A percentile compares a stretch with the other conserved stretches of the same genome.
Conservation (phyloP, 1,284 basidiomycete species). For the Cryptococcus jaspeensis region DNA sequence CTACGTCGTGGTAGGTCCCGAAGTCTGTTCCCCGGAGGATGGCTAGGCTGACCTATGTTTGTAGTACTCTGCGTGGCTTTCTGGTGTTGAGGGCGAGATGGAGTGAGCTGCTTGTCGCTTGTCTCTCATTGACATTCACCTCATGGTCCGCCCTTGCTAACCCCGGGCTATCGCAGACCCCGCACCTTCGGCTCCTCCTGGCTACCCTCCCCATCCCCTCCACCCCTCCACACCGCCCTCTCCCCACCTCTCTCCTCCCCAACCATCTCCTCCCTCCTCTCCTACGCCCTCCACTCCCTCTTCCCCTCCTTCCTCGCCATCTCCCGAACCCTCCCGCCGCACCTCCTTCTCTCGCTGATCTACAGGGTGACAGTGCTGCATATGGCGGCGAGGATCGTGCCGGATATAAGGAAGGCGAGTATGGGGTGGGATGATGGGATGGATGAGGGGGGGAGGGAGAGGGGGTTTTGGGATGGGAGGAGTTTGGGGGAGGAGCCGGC, state of each 20-base stretch:
- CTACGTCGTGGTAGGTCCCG: conserved; percentile 77
- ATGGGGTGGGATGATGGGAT: conserved; percentile 46
- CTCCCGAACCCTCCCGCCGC: conserved; percentile 43
- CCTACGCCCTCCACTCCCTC: conserved; percentile 25
- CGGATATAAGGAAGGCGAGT: conserved; percentile 61
- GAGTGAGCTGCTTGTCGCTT: conserved; percentile 34
- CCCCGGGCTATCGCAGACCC: conserved; percentile 26
- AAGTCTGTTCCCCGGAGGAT: background rate
- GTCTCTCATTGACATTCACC: background rate
- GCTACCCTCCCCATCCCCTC: conserved; percentile 27
- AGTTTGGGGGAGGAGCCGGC: conserved; percentile 47
- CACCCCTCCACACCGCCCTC: conserved; percentile 13
- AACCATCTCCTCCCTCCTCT: conserved; percentile 24
- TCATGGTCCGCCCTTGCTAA: background rate
- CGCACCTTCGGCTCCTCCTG: conserved; percentile 45
- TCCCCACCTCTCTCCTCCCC: conserved; percentile 12
- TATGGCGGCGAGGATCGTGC: conserved; percentile 74
- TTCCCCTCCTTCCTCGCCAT: conserved; percentile 38
- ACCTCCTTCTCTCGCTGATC: conserved; percentile 67
- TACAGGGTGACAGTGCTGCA: conserved; percentile 83
- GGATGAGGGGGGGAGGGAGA: conserved; percentile 16
- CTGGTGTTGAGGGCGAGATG: conserved; percentile 47
- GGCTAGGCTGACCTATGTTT: background rate
- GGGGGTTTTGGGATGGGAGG: conserved; percentile 47
- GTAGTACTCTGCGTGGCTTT: conserved; percentile 50